A percentile compares a stretch with the other conserved stretches of the same genome.
Conservation (phyloP, 495 filamentous ascomycete species). For the Evansstolkia leycettana region DNA sequence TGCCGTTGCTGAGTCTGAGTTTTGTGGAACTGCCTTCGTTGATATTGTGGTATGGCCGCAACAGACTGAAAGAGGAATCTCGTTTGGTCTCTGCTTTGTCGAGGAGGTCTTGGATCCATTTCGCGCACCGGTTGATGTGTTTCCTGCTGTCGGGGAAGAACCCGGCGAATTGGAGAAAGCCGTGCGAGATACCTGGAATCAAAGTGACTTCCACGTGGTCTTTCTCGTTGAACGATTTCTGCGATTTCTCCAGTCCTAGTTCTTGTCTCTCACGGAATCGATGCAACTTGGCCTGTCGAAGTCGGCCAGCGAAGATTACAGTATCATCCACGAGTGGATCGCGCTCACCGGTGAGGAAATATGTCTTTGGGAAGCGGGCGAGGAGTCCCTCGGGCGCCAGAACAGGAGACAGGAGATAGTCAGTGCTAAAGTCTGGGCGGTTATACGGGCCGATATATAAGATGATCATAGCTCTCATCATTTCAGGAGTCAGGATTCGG, state of each 20-base stretch:
- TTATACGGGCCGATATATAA: conserved; percentile 90
- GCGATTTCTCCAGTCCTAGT: conserved; percentile 41
- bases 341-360: conserved; percentile 86
- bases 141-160: conserved; percentile 81
- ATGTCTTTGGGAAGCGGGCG: conserved; percentile 76
- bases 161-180: conserved; percentile 80
- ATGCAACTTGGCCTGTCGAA: conserved; percentile 70
- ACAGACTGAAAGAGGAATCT: conserved; percentile 13
- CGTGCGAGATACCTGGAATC: conserved; percentile 80
- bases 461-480: conserved; percentile 99
- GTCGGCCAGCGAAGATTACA: conserved; percentile 80
- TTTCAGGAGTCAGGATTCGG: conserved; percentile 86
- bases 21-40: neutral
- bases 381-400: conserved; percentile 77
- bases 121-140: conserved; percentile 58
- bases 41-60: conserved; percentile 4
- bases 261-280: conserved; percentile 49
- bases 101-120: conserved; percentile 70
- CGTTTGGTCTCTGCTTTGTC: conserved; percentile 32
- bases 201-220: conserved; percentile 70
- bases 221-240: conserved; percentile 55
- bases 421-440: conserved; percentile 82
- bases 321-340: conserved; percentile 96
- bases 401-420: conserved; percentile 81
- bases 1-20: neutral